A percentile compares a stretch with the other conserved stretches of the same genome.
phyloP scores from a whole-genome alignment of 2,329 filamentous ascomycete species.

The Diaporthe nobilis region DNA sequence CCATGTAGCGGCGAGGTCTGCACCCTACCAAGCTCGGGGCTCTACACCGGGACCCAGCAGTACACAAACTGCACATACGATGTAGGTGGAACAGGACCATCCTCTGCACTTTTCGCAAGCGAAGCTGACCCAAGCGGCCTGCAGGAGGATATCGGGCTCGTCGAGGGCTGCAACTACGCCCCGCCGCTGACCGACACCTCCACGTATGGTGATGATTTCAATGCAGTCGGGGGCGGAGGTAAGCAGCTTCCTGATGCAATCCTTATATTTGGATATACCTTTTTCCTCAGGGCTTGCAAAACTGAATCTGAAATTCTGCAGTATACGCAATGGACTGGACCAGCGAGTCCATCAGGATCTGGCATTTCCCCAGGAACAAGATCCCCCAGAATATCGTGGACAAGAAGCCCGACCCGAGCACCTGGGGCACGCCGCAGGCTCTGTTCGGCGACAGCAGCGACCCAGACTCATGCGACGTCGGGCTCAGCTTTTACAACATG shows the following conservation, averaged over 20 bases:
- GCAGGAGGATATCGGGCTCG: conserved; percentile 15
- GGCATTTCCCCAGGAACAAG: conserved; percentile 78
- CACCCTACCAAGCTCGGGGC: conserved; percentile 6
- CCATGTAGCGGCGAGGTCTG: conserved; percentile 32
- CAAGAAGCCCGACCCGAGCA: conserved; percentile 71
- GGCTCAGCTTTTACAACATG: conserved; percentile 76
- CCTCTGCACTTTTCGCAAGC: too few species aligned
- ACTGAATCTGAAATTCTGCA: neutral
- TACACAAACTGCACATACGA: conserved; percentile 57
- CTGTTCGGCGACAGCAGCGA: conserved; percentile 71
- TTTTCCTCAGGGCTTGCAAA: neutral
- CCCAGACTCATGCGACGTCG: conserved; percentile 70
- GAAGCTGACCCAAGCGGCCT: neutral
- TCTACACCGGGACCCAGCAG: conserved; percentile 48
- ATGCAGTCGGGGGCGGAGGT: conserved; percentile 71
- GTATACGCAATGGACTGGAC: conserved; percentile 83
- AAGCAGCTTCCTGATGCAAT: neutral
- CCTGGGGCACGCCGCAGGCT: conserved; percentile 79
- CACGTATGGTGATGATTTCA: conserved; percentile 76
- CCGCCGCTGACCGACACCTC: conserved; percentile 57
- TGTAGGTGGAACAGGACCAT: neutral
- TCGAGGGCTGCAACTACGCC: conserved; percentile 60
- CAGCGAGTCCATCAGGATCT: conserved; percentile 76
- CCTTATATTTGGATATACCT: neutral
- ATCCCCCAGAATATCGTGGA: conserved; percentile 75